A percentile compares a stretch with the other conserved stretches of the same genome.
phyloP scores from a whole-genome alignment of 352 stramenopile genomes.

The Globisporangium parvum region DNA sequence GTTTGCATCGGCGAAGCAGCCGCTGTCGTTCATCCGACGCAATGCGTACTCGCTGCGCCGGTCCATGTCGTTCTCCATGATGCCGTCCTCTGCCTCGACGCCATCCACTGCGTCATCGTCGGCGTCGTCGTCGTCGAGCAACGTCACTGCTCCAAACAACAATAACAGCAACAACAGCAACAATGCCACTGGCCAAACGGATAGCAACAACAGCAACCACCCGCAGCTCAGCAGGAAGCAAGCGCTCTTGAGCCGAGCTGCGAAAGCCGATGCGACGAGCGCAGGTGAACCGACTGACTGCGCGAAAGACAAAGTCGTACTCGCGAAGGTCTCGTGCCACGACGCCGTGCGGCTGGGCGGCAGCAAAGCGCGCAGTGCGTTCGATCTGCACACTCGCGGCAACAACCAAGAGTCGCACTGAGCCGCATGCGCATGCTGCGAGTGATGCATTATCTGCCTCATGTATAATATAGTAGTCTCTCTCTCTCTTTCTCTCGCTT shows the following conservation, averaged over 20 bases:
- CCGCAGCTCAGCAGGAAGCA: constrained; percentile 15
- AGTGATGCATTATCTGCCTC: not conserved
- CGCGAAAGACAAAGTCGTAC: constrained; percentile 55
- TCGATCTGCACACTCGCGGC: not conserved
- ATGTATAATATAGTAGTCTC: constrained; percentile 4
- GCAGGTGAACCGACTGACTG: constrained; percentile 36
- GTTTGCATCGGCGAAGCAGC: constrained; percentile 62
- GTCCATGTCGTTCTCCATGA: constrained; percentile 56
- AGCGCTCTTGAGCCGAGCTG: not conserved
- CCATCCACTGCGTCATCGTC: constrained; percentile 29
- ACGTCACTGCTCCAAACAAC: constrained; percentile 7
- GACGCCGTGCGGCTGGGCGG: constrained; percentile 7
- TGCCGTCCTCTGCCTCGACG: constrained; percentile 30
- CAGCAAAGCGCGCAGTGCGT: constrained; percentile 4
- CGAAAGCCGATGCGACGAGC: constrained; percentile 18
- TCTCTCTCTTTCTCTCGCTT: no score
- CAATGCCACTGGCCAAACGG: constrained; percentile 16
- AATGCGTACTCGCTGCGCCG: constrained; percentile 61
- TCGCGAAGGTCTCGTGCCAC: constrained; percentile 34
- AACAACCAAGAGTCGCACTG: constrained; percentile 21
- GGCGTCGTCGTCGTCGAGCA: constrained; percentile 25
- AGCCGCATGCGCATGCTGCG: not conserved
- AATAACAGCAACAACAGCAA: not conserved
- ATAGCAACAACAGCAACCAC: constrained; percentile 11
- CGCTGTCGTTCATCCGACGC: constrained; percentile 58